Conservation (phyloP, 768 basidiomycete genomes). For the Mycena galopus region DNA sequence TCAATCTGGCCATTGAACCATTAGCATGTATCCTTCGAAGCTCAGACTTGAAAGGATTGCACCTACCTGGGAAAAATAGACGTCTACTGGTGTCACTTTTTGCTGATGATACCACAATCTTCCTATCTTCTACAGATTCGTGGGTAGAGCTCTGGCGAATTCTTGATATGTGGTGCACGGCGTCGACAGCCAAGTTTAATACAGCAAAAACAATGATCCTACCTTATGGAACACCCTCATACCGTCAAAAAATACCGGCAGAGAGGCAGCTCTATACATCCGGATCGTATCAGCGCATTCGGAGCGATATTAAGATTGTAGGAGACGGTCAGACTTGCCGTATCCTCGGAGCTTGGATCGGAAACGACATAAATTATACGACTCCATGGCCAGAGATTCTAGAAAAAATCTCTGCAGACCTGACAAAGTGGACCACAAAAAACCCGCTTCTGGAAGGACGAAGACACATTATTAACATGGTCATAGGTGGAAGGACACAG, state of each 20-base stretch:
- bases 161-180: too few species aligned
- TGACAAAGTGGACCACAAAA: too few species aligned
- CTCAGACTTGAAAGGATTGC: neutral
- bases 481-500: too few species aligned
- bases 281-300: neutral
- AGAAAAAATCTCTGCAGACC: too few species aligned
- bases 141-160: too few species aligned
- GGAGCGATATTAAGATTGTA: neutral
- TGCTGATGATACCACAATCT: slow-evolving; percentile 6
- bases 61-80: neutral
- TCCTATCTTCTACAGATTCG: neutral
- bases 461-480: too few species aligned
- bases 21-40: neutral
- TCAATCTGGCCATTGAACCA: neutral
- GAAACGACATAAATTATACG: too few species aligned
- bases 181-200: too few species aligned
- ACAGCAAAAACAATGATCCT: neutral
- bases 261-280: neutral
- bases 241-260: neutral
- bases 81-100: neutral
- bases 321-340: neutral
- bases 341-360: neutral
- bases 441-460: too few species aligned
- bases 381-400: too few species aligned
- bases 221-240: neutral